These are phyloP conservation scores for Brassica carinata DNA, from an alignment of 345 rosid species.

Conservation along the genomic window DNA sequence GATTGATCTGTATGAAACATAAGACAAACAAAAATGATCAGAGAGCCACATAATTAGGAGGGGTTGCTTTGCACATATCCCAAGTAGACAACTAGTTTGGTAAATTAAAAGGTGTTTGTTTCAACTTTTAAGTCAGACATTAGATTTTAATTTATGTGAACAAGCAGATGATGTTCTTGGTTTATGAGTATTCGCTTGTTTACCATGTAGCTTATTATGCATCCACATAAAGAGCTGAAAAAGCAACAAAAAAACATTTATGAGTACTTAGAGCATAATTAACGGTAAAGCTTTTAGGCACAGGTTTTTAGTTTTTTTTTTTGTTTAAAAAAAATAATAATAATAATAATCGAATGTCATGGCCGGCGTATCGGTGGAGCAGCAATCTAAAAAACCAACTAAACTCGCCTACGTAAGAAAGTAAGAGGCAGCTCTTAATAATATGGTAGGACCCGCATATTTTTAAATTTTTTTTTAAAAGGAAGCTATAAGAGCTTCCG, in stretches of 20 bases:
- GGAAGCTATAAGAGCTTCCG: no score
- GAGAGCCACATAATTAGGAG: conserved; percentile 12
- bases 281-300: no score
- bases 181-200: conserved; percentile 50
- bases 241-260: background rate
- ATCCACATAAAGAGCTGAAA: conserved; percentile 82
- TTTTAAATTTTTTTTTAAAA: no score
- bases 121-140: conserved; percentile 11
- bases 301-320: no score
- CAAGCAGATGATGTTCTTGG: conserved; percentile 45
- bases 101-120: background rate
- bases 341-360: no score
- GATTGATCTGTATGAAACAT: conserved; percentile 50
- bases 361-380: no score
- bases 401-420: no score
- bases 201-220: conserved; percentile 76
- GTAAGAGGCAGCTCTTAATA: no score
- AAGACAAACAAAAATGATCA: background rate
- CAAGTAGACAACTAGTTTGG: conserved; percentile 38
- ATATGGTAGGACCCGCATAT: no score
- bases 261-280: background rate
- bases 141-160: conserved; percentile 12
- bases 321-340: no score
- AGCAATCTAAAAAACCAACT: no score
- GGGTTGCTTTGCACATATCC: conserved; percentile 19